These are phyloP conservation scores for Neonectria sp. DNA, from an alignment of 2,329 filamentous ascomycete species.

Conservation along the genomic window DNA sequence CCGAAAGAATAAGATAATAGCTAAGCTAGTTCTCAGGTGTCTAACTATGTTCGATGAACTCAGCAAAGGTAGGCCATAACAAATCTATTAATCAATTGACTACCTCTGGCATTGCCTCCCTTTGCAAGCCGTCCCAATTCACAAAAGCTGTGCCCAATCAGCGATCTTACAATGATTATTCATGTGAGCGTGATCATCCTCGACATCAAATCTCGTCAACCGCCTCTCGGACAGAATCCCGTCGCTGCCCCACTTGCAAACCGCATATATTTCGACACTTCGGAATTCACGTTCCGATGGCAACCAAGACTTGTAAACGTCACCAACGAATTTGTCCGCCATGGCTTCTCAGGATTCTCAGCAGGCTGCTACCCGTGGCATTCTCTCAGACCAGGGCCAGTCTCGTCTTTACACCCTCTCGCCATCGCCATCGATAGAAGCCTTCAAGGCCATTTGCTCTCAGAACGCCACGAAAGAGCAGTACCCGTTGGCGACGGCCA, in stretches of 20 bases:
- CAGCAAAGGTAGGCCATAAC: not conserved
- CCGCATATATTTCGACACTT: slow-evolving; percentile 25
- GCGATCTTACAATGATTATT: not conserved
- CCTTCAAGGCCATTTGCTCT: slow-evolving; percentile 62
- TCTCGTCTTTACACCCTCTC: slow-evolving; percentile 44
- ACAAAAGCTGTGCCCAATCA: not conserved
- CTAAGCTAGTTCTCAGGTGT: not conserved
- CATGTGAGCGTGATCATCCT: not conserved
- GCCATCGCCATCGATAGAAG: slow-evolving; percentile 56
- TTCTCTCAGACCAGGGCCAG: slow-evolving; percentile 28
- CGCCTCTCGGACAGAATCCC: slow-evolving; percentile 30
- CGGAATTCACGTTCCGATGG: slow-evolving; percentile 28
- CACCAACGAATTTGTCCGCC: not conserved
- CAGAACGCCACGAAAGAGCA: slow-evolving; percentile 52
- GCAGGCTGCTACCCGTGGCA: not conserved
- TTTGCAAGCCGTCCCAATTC: no score
- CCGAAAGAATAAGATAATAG: no score
- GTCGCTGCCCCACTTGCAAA: slow-evolving; percentile 25
- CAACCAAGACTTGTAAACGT: slow-evolving; percentile 17
- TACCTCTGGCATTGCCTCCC: not conserved
- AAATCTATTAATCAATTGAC: not conserved
- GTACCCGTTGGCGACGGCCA: slow-evolving; percentile 64
- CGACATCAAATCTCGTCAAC: not conserved
- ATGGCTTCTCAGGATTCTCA: slow-evolving; percentile 29
- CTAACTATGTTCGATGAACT: not conserved